phyloP scores from a whole-genome alignment of 371 early-diverging fungal species.

The Thermomucor indicae-seudaticae region DNA sequence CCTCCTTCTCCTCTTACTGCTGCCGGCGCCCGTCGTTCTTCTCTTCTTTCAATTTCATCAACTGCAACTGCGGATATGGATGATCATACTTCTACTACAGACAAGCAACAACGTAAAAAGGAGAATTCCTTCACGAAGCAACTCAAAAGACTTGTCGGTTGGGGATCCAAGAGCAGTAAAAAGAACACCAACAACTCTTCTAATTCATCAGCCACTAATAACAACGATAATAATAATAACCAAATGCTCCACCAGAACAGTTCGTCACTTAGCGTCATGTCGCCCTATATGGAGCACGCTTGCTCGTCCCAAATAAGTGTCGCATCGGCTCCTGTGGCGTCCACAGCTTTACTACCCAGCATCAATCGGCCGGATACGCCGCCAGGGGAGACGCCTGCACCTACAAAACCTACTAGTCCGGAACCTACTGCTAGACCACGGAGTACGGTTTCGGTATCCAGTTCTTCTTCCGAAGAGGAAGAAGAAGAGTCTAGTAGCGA shows the following conservation, averaged over 20 bases:
- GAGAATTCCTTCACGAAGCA: slow-evolving; percentile 33
- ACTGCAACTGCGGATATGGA: too few species aligned
- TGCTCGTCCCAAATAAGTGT: slow-evolving; percentile 18
- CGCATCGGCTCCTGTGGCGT: slow-evolving; percentile 26
- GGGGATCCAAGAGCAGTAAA: slow-evolving; percentile 29
- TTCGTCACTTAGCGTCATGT: slow-evolving; percentile 5
- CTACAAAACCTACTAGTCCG: background rate
- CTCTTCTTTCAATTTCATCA: slow-evolving; percentile 12
- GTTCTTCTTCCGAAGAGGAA: slow-evolving; percentile 5
- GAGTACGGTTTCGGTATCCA: background rate
- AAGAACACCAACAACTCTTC: slow-evolving; percentile 8
- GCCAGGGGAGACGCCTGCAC: background rate
- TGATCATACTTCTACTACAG: background rate
- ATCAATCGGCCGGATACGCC: too few species aligned
- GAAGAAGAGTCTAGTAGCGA: slow-evolving; percentile 9
- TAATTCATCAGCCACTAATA: slow-evolving; percentile 1
- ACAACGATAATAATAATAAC: background rate
- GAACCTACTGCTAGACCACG: background rate
- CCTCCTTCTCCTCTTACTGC: too few species aligned
- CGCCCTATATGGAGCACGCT: background rate
- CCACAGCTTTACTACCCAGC: slow-evolving; percentile 6
- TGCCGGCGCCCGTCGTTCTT: slow-evolving; percentile 20
- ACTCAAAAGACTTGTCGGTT: slow-evolving; percentile 40
- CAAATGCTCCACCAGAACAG: slow-evolving; percentile 6
- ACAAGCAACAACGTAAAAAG: slow-evolving; percentile 15